These are phyloP conservation scores for Fusarium coicis DNA, from an alignment of 2,329 filamentous ascomycete genomes.

Conservation along the genomic window DNA sequence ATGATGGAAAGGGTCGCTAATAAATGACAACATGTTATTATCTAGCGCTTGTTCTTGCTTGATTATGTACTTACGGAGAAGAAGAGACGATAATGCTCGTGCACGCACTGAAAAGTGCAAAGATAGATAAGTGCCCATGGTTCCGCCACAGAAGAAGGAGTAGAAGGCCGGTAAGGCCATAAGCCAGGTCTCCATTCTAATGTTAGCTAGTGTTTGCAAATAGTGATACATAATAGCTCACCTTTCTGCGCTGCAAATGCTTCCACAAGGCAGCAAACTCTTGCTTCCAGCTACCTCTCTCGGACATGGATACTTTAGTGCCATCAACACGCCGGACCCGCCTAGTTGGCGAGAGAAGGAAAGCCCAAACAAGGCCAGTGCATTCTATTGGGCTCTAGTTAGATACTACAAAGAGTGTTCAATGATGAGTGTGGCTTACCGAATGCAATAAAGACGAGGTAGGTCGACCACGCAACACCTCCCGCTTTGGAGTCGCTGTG, in stretches of 20 bases:
- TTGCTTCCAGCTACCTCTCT: not conserved
- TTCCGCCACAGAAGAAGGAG: constrained; percentile 4
- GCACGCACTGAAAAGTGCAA: not conserved
- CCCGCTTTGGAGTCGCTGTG: not conserved
- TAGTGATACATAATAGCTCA: accelerated
- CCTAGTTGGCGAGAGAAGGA: not conserved
- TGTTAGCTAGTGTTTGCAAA: not conserved
- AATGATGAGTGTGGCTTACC: not conserved
- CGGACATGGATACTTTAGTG: not conserved
- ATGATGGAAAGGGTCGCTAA: not conserved
- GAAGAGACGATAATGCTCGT: not conserved
- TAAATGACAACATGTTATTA: accelerated
- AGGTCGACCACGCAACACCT: not conserved
- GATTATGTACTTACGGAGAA: not conserved
- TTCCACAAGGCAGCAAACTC: not conserved
- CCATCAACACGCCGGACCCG: not conserved
- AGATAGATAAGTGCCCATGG: not conserved
- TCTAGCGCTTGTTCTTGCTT: accelerated
- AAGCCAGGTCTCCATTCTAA: not conserved
- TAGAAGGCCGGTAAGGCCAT: not conserved
- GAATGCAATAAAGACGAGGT: not conserved
- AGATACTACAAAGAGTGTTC: accelerated
- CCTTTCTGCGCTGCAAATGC: not conserved
- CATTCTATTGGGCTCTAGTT: not conserved
- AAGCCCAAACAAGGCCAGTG: not conserved